Evolutionary conservation across 2,329 filamentous ascomycete species (phyloP).

Genomic region (Knufia petricola): DNA sequence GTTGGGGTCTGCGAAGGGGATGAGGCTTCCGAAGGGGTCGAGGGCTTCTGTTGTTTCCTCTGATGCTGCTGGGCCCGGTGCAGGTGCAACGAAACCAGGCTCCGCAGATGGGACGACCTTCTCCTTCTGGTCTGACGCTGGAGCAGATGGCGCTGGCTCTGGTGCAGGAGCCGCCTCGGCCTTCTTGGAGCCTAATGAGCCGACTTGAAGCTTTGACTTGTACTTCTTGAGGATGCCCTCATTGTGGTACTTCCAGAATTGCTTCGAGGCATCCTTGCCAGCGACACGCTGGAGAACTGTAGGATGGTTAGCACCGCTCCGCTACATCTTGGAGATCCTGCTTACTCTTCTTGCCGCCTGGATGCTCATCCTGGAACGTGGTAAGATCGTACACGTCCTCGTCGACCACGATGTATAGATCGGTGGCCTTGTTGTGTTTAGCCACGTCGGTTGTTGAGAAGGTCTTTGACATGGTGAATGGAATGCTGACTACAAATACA

Average conservation of each 20-base stretch:
- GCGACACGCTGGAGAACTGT: slow-evolving; percentile 55
- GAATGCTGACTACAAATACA: slow-evolving; percentile 2
- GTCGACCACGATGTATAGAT: slow-evolving; percentile 83
- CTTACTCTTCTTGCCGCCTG: slow-evolving; percentile 66
- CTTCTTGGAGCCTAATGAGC: slow-evolving; percentile 79
- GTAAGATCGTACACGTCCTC: slow-evolving; percentile 94
- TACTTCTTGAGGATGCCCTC: slow-evolving; percentile 54
- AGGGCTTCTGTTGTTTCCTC: slow-evolving; percentile 58
- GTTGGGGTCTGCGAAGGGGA: slow-evolving; percentile 83
- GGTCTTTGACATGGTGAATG: slow-evolving; percentile 65
- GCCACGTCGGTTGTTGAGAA: slow-evolving; percentile 80
- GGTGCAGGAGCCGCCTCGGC: slow-evolving; percentile 45
- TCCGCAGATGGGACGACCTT: slow-evolving; percentile 50
- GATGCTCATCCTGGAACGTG: slow-evolving; percentile 76
- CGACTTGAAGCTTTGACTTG: slow-evolving; percentile 49
- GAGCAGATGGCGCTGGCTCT: slow-evolving; percentile 31
- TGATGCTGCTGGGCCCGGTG: slow-evolving; percentile 33
- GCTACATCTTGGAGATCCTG: background rate
- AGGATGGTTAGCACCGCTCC: slow-evolving; percentile 6
- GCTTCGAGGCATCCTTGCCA: slow-evolving; percentile 59
- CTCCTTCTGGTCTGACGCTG: slow-evolving; percentile 39
- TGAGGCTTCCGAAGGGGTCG: slow-evolving; percentile 67
- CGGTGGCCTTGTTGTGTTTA: slow-evolving; percentile 78
- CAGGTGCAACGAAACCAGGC: slow-evolving; percentile 40
- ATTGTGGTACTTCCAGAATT: slow-evolving; percentile 59